Conservation (phyloP, 23 red algal species). For the Gracilaria gracilis region DNA sequence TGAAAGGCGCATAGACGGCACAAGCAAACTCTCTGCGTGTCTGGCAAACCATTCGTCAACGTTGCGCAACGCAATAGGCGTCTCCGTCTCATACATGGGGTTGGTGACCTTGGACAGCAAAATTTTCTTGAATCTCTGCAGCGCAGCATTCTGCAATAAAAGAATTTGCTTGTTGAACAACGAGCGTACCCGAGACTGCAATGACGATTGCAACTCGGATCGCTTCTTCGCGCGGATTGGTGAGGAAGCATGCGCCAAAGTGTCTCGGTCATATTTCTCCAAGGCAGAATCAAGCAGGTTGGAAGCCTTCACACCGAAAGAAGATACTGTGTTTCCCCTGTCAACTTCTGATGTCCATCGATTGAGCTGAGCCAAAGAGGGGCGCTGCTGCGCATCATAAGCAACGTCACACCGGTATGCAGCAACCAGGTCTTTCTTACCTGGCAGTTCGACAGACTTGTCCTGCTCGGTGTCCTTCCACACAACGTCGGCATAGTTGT, state of each 20-base stretch:
- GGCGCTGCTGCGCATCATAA: slow-evolving; percentile 71
- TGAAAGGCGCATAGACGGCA: slow-evolving; percentile 84
- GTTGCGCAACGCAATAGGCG: slow-evolving; percentile 55
- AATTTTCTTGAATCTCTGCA: slow-evolving; percentile 90
- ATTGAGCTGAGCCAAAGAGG: slow-evolving; percentile 71
- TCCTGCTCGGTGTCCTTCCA: slow-evolving; percentile 83
- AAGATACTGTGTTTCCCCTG: slow-evolving; percentile 65
- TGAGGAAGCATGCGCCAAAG: slow-evolving; percentile 75
- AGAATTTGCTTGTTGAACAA: slow-evolving; percentile 96
- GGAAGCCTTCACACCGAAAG: slow-evolving; percentile 85
- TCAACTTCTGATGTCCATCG: slow-evolving; percentile 89
- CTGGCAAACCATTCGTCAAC: slow-evolving; percentile 92
- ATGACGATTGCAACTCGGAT: slow-evolving; percentile 65
- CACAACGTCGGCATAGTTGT: slow-evolving; percentile 85
- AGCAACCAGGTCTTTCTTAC: slow-evolving; percentile 85
- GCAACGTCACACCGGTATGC: slow-evolving; percentile 87
- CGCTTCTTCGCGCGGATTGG: slow-evolving; percentile 83
- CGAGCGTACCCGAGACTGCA: slow-evolving; percentile 79
- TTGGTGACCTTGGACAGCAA: slow-evolving; percentile 77
- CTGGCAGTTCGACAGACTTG: slow-evolving; percentile 68
- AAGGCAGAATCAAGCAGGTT: slow-evolving; percentile 60
- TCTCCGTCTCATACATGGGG: slow-evolving; percentile 72
- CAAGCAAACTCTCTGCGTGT: slow-evolving; percentile 85
- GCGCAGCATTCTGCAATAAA: slow-evolving; percentile 81
- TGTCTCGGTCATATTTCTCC: slow-evolving; percentile 88